Conservation (phyloP, 2,329 filamentous ascomycete species). For the Scorias spongiosa region DNA sequence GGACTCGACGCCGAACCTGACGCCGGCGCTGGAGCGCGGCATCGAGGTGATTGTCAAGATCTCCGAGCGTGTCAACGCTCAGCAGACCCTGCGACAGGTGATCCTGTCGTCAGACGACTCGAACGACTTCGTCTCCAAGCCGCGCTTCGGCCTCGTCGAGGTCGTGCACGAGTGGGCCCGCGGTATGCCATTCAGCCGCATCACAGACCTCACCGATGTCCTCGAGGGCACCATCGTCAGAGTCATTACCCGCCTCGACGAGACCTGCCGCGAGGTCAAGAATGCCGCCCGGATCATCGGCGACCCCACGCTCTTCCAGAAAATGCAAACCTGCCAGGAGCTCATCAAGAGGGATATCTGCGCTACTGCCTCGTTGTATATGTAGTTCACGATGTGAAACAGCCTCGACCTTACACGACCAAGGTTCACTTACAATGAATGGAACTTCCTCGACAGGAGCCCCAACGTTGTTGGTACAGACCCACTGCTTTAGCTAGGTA, state of each 20-base stretch:
- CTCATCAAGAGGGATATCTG: constrained; percentile 95
- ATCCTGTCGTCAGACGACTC: constrained; percentile 79
- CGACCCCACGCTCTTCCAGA: constrained; percentile 79
- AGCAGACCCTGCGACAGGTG: constrained; percentile 82
- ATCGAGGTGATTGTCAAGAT: constrained; percentile 78
- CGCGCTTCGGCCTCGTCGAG: constrained; percentile 86
- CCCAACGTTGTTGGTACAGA: too few relatives aligned
- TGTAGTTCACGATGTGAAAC: constrained; percentile 37
- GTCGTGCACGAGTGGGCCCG: constrained; percentile 98
- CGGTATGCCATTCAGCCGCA: constrained; percentile 97
- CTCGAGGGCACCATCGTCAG: constrained; percentile 94
- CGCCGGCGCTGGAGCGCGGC: constrained; percentile 65
- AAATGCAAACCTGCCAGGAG: constrained; percentile 96
- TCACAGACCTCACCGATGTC: constrained; percentile 89
- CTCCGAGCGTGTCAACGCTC: constrained; percentile 78
- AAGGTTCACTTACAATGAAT: too few relatives aligned
- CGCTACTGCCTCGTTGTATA: constrained; percentile 75
- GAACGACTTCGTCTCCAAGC: constrained; percentile 77
- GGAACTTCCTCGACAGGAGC: too few relatives aligned
- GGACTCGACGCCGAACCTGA: constrained; percentile 62
- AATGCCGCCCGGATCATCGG: constrained; percentile 92
- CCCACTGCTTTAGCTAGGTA: too few relatives aligned
- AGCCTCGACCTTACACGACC: too few relatives aligned
- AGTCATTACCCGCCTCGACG: constrained; percentile 83
- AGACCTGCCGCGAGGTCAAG: constrained; percentile 94